These are phyloP conservation scores for Trichoderma endophyticum DNA, from an alignment of 2,329 filamentous ascomycete genomes.

Conservation along the genomic window DNA sequence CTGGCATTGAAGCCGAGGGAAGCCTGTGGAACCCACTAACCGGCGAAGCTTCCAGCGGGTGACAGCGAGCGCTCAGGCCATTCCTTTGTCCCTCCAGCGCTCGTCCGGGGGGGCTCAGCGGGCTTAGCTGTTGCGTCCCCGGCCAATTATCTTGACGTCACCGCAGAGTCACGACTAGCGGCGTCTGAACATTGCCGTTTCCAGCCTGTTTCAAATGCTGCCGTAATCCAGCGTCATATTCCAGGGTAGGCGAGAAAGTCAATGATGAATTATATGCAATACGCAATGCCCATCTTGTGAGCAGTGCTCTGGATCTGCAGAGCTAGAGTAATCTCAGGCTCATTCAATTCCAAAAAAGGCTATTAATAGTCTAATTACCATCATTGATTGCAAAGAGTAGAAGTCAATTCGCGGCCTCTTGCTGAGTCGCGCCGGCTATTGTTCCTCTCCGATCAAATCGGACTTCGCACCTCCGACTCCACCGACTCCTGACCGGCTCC, in stretches of 20 bases:
- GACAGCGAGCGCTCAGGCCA: neutral
- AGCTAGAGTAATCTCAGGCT: neutral
- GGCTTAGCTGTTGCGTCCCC: neutral
- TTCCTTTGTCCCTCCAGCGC: neutral
- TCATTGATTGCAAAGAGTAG: neutral
- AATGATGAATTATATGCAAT: neutral
- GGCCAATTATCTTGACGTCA: conserved; percentile 3
- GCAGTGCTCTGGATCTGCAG: neutral
- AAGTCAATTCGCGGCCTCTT: neutral
- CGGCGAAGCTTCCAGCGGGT: neutral
- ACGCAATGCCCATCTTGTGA: neutral
- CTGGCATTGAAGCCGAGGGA: neutral
- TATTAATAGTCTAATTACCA: neutral
- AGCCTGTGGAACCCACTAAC: conserved; percentile 1
- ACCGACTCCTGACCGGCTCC: neutral
- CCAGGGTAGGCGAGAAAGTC: neutral
- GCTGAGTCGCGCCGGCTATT: neutral
- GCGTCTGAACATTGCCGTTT: neutral
- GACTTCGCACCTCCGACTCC: neutral
- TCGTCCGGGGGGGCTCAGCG: neutral
- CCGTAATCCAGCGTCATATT: conserved; percentile 1
- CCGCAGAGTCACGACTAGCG: neutral
- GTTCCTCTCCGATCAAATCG: neutral
- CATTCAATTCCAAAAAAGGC: neutral
- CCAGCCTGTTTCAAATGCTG: neutral